Evolutionary conservation across 176 grass and related monocot species (phyloP), one percentile per base, ranked within the genome.

Genomic region (Eremochloa ophiuroides): DNA sequence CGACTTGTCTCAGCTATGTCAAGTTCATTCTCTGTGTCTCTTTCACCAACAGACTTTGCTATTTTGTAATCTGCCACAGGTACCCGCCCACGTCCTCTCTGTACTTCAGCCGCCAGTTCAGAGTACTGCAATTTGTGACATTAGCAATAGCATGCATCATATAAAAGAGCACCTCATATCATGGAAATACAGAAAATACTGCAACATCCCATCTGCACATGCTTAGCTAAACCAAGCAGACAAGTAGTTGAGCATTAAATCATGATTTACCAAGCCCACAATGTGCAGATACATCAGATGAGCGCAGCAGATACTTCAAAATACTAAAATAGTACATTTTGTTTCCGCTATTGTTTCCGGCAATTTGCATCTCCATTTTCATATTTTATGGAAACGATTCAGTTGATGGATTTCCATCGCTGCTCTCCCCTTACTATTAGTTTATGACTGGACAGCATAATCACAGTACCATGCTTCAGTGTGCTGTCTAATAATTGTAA

Each of bases 61-160:
- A 90, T 63, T 71, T 95, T 95, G 79, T 98, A 95, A 91, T 98
- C 96, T 81, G 96, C 96, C 89, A 98, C 96, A 77, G 96, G 96
- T 93, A 98, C 87, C 91, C 90, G 84, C 7, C 96, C 96, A 84
- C 96, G 90, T 47, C 96, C 96, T 80, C 87, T 87, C 66, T 78
- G 71, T 43, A 98, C 90, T 89, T 95, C 90, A 83, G 86, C 69
- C 73, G 96, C 92, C 84, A 98, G 89, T 84, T 90, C 72, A 77
- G 90, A 90, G 83, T 98, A 93, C 96, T 98, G 80, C 69, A 85
- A 65, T 46, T 85, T 50, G 53, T 80, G 22, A 56, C 58, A 81
- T 53, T 71, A 71, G 22, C 42, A 89, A 76, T 64, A 75, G 11
- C 26, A 58, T 25, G 66, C 12, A 81, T 29, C 25, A 85, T 25